Evolutionary conservation across 1,139 yeast species (phyloP).

Genomic region (Dujonia santamariae): DNA sequence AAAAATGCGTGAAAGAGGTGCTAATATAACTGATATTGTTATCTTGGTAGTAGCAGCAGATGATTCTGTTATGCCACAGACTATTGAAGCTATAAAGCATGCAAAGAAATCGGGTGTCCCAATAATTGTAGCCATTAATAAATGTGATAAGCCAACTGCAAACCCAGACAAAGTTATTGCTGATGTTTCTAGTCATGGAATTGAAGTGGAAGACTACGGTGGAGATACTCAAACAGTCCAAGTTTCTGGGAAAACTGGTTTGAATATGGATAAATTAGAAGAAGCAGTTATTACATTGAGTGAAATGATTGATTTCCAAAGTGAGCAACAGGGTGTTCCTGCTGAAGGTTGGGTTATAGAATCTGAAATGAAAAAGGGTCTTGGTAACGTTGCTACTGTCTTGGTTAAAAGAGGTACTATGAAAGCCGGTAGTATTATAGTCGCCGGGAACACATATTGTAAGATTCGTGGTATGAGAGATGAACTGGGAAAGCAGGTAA

Average conservation of each 20-base stretch:
- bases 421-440: conserved; percentile 64
- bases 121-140: conserved; percentile 86
- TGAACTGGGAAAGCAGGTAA: conserved; percentile 63
- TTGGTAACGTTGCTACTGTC: conserved; percentile 85
- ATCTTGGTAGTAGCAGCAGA: conserved; percentile 96
- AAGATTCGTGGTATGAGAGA: conserved; percentile 81
- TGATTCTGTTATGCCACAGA: conserved; percentile 97
- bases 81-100: conserved; percentile 92
- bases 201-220: conserved; percentile 89
- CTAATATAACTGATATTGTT: conserved; percentile 88
- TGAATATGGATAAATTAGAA: conserved; percentile 84
- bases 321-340: conserved; percentile 52
- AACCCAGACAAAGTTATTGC: conserved; percentile 70
- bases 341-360: conserved; percentile 92
- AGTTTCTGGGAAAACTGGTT: conserved; percentile 81
- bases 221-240: conserved; percentile 91
- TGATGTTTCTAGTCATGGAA: conserved; percentile 73
- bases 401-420: conserved; percentile 78
- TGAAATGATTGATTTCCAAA: conserved; percentile 75
- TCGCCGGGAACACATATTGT: conserved; percentile 86
- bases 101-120: conserved; percentile 84
- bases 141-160: conserved; percentile 80
- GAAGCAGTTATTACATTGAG: conserved; percentile 85
- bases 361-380: conserved; percentile 75
- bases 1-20: conserved; percentile 96